Base-by-base conservation (phyloP, 1,284 basidiomycete genomes). In the Microbotryum lychnidis-dioicae region DNA sequence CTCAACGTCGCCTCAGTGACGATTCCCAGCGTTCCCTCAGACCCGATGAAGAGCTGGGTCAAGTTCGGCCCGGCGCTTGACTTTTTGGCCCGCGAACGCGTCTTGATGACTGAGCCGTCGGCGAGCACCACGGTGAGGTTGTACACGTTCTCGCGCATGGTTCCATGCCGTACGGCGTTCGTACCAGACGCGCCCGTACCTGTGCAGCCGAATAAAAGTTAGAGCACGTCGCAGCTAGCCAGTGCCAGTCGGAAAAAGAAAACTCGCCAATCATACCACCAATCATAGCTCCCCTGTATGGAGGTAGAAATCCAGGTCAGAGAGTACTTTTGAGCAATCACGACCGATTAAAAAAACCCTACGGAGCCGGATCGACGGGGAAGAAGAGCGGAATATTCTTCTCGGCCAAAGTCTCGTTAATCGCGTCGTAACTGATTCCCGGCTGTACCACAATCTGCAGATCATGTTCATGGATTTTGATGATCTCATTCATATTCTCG, bases 21-120 rank as follows among this genome's bases (percentile, higher is more conserved):
- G 58, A 97, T 89, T 0, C 93, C 93, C 27, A 97, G 77, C 0
- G 92, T 97, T 1, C 93, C 93, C 73, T 97, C 93, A 0, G 91
- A 89, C 21, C 93, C 92, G 57, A 96, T 87, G 77, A 97, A 97
- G 20, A 97, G 76, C 70, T 93, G 91, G 1, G 91, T 93, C 1
- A 84, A 79, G 71, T 97, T 92, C 58, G 90, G 92, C 2, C 93
- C 93, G 0, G 91, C 91, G 0, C 89, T 86, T 0, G 89, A 93
- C 74, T 97, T 97, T 53, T 70, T 71, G 0, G 93, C 87, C 45
- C 89, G 79, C 48, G 84, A 81, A 3, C 93, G 83, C 0, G 93
- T 97, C 74, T 56, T 94, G 74, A 97, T 92, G 20, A 97, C 87
- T 73, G 96, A 84, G 2, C 93, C 93, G 18, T 84, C 86, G 1